Percentiles rank a stretch among this genome's conserved stretches.
phyloP scores from a whole-genome alignment of 208 protist genomes.

The Acanthamoeba sp. region DNA sequence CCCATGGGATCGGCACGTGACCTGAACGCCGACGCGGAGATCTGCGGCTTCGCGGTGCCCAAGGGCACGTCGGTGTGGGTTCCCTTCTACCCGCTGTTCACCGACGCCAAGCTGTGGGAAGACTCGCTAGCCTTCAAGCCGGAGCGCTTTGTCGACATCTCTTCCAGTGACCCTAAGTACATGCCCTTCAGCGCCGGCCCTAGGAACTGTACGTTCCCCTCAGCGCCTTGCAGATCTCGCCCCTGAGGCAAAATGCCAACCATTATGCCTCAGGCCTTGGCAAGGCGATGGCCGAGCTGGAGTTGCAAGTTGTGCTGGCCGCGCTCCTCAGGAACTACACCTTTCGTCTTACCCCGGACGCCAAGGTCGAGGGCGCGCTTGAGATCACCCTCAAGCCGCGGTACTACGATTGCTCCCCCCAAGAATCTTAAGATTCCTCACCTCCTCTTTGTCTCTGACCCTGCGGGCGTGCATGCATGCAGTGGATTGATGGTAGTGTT shows the following conservation, averaged over 20 bases:
- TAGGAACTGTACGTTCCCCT: neutral
- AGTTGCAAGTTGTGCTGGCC: conserved; percentile 16
- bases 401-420: neutral
- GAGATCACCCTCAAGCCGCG: conserved; percentile 46
- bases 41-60: conserved; percentile 9
- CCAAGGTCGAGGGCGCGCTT: conserved; percentile 7
- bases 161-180: conserved; percentile 34
- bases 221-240: too few species aligned
- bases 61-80: conserved; percentile 31
- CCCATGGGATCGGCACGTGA: conserved; percentile 14
- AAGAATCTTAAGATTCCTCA: too few species aligned
- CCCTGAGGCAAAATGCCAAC: too few species aligned
- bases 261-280: neutral
- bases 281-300: conserved; percentile 29
- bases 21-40: neutral
- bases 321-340: neutral
- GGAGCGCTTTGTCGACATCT: conserved; percentile 1
- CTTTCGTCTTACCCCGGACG: neutral
- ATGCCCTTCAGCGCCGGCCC: conserved; percentile 45
- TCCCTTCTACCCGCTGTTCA: conserved; percentile 56
- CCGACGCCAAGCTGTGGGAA: neutral
- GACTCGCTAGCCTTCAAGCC: neutral
- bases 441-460: too few species aligned
- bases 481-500: neutral
- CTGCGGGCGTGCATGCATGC: too few species aligned